A percentile compares a stretch with the other conserved stretches of the same genome.
phyloP scores from a whole-genome alignment of 495 filamentous ascomycete species.

The Tuber melanosporum region DNA sequence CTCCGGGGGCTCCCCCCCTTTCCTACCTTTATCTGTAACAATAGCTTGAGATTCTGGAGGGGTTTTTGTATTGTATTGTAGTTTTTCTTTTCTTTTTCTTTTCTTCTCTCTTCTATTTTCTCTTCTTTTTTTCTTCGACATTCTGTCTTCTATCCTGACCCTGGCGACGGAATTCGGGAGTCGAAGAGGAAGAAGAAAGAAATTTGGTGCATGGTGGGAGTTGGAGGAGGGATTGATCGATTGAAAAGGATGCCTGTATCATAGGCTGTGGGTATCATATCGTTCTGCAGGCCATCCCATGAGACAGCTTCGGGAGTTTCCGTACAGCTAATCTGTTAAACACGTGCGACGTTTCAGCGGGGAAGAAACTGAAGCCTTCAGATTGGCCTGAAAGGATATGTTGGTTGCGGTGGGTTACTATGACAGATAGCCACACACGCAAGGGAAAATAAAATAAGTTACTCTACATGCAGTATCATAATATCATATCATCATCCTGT shows the following conservation, averaged over 20 bases:
- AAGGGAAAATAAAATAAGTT: not conserved
- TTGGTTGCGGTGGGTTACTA: not conserved
- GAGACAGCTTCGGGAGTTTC: not conserved
- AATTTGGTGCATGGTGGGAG: not conserved
- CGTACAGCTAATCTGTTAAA: not conserved
- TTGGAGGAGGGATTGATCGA: not conserved
- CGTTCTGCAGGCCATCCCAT: not conserved
- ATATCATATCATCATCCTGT: not conserved
- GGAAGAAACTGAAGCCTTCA: not conserved
- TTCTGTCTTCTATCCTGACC: constrained; percentile 10
- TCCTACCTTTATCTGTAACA: not conserved
- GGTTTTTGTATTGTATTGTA: constrained; percentile 4
- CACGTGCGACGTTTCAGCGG: constrained; percentile 3
- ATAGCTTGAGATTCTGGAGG: not conserved
- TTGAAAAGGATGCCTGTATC: not conserved
- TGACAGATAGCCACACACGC: not conserved
- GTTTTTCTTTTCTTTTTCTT: constrained; percentile 8
- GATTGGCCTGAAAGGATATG: not conserved
- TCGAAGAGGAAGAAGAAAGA: not conserved
- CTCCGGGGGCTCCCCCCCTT: not conserved
- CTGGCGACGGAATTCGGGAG: not conserved
- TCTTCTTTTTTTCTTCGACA: not conserved
- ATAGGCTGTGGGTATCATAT: constrained; percentile 3
- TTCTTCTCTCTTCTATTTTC: constrained; percentile 3
- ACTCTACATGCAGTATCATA: not conserved